These are phyloP conservation scores for Ustilago trichophora DNA, from an alignment of 1,284 basidiomycete genomes.

Conservation along the genomic window DNA sequence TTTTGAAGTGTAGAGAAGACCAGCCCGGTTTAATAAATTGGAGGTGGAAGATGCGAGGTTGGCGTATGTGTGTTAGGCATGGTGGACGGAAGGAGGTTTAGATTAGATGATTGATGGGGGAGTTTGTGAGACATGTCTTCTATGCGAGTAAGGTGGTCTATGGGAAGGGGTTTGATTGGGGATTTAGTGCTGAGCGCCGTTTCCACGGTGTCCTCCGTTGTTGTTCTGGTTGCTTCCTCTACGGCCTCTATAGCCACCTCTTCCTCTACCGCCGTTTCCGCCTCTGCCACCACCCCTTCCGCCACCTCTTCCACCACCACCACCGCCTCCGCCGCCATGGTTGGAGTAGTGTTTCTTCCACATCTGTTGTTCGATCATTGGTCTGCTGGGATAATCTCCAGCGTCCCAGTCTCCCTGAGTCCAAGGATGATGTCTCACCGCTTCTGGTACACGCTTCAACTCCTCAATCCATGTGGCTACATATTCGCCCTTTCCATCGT, in stretches of 20 bases:
- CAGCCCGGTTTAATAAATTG: no score
- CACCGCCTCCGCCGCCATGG: slow-evolving; percentile 14
- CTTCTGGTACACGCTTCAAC: slow-evolving; percentile 12
- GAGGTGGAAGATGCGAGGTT: no score
- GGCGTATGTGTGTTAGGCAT: no score
- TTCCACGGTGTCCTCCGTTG: background rate
- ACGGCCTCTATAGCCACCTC: slow-evolving; percentile 22
- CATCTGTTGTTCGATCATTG: slow-evolving; percentile 54
- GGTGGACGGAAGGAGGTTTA: no score
- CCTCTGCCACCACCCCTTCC: slow-evolving; percentile 66
- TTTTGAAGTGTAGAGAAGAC: no score
- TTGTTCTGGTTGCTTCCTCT: slow-evolving; percentile 7
- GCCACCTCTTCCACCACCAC: slow-evolving; percentile 17
- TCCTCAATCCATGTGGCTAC: slow-evolving; percentile 50
- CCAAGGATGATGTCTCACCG: slow-evolving; percentile 55
- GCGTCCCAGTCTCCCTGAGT: slow-evolving; percentile 4
- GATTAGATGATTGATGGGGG: no score
- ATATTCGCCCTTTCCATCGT: slow-evolving; percentile 48
- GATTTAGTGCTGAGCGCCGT: background rate
- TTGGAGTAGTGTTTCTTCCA: slow-evolving; percentile 53
- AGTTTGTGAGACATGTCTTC: no score
- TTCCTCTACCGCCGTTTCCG: slow-evolving; percentile 69
- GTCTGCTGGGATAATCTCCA: slow-evolving; percentile 38
- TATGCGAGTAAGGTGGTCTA: no score
- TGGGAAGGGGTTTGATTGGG: background rate